phyloP scores from a whole-genome alignment of 441 rosid species.

The Bruguiera hainesii region DNA sequence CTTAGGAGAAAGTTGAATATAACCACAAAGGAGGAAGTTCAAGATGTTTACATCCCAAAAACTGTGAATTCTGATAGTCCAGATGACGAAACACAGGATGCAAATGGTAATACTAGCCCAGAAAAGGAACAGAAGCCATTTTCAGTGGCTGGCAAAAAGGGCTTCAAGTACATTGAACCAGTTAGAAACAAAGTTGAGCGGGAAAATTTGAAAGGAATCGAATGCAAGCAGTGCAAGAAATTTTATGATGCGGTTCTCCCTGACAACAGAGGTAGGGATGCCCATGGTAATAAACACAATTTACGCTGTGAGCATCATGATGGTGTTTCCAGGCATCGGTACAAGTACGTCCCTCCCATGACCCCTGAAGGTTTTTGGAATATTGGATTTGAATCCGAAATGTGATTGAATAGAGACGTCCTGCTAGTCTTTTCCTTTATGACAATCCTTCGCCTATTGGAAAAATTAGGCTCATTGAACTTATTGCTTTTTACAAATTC shows the following conservation, averaged over 20 bases:
- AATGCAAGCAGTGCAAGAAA: slow-evolving; percentile 95
- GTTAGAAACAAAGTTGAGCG: slow-evolving; percentile 82
- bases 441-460: too few species aligned
- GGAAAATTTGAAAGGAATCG: slow-evolving; percentile 67
- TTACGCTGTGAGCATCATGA: slow-evolving; percentile 89
- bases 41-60: slow-evolving; percentile 17
- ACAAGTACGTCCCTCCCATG: slow-evolving; percentile 71
- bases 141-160: slow-evolving; percentile 35
- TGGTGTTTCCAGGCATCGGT: slow-evolving; percentile 93
- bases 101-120: slow-evolving; percentile 40
- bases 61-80: slow-evolving; percentile 34
- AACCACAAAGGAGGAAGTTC: slow-evolving; percentile 32
- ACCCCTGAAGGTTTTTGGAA: slow-evolving; percentile 48
- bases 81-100: slow-evolving; percentile 75
- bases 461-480: too few species aligned
- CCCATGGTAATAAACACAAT: slow-evolving; percentile 29
- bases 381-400: not conserved
- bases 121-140: slow-evolving; percentile 35
- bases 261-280: slow-evolving; percentile 30
- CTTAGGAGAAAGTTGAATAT: slow-evolving; percentile 45
- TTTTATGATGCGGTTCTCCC: slow-evolving; percentile 92
- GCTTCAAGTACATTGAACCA: slow-evolving; percentile 72
- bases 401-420: not conserved
- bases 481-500: too few species aligned
- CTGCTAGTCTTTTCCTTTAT: too few species aligned